These are phyloP conservation scores for Rasamsonia emersonii DNA, from an alignment of 2,329 filamentous ascomycete genomes.

Conservation along the genomic window DNA sequence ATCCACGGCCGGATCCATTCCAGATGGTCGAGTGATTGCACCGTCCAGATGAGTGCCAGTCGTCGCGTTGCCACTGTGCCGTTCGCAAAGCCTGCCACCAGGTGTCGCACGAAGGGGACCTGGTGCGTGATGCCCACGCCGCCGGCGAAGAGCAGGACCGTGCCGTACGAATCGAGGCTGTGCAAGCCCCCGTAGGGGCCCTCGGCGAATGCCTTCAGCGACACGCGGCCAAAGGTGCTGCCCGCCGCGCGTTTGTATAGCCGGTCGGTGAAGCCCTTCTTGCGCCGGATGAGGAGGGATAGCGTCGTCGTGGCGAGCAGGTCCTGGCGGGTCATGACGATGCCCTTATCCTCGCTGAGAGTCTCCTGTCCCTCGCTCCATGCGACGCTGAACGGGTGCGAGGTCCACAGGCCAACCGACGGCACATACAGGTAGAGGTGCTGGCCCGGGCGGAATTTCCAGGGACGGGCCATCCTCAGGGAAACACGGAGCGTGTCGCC, in stretches of 20 bases:
- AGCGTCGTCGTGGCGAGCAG: constrained; percentile 47
- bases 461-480: constrained; percentile 53
- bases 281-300: constrained; percentile 71
- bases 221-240: constrained; percentile 42
- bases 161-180: constrained; percentile 79
- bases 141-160: constrained; percentile 77
- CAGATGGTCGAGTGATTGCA: constrained; percentile 70
- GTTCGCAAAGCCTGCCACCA: constrained; percentile 56
- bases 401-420: constrained; percentile 56
- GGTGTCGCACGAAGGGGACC: constrained; percentile 68
- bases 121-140: constrained; percentile 89
- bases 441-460: constrained; percentile 55
- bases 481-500: constrained; percentile 59
- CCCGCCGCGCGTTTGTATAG: constrained; percentile 58
- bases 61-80: constrained; percentile 66
- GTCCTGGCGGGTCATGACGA: constrained; percentile 35
- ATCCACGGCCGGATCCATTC: constrained; percentile 82
- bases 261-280: constrained; percentile 70
- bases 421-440: constrained; percentile 63
- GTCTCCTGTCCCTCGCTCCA: constrained; percentile 53
- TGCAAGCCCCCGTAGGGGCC: constrained; percentile 74
- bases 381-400: constrained; percentile 64
- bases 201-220: constrained; percentile 65
- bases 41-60: constrained; percentile 75
- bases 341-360: constrained; percentile 16